Base-by-base conservation (phyloP, 352 stramenopile species). In the Globisporangium yorkense region DNA sequence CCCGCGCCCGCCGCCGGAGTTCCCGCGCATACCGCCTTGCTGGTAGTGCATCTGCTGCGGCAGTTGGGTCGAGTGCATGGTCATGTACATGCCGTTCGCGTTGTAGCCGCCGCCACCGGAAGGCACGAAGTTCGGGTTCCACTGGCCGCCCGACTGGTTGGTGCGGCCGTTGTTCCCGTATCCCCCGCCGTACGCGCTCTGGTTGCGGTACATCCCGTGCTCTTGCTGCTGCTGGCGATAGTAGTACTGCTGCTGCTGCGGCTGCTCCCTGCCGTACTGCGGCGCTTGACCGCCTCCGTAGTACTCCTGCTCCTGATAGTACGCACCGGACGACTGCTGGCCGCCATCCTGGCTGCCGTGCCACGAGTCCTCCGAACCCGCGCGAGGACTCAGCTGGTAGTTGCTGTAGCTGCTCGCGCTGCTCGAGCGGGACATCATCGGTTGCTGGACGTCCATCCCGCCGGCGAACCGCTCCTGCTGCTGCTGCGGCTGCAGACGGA, bases 1-100 rank as follows among this genome's bases (percentile, higher is more conserved):
- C 24, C 49, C 57, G 4, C 56, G 52, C 27, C 73, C 53, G 18
- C 66, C 53, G 16, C 66, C 68, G 44, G 29, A 12, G 24, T 43
- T 59, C 12, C 65, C 57, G 37, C 62, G 71, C 66, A 76, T 73
- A 10, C 71, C 68, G 56, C 74, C 70, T 1, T 57, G 65, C 51
- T 58, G 64, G 61, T 77, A 81, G 29, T 68, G 68, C 65, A 81
- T 71, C 59, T 75, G 69, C 44, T 65, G 59, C 43, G 71, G 66
- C 59, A 58, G 57, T 56, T 68, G 71, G 45, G 54, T 62, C 53
- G 72, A 59, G 40, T 54, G 59, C 40, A 50, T 43, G 54, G 73
- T 77, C 68, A 80, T 75, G 57, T 80, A 84, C 74, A 84, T 77
- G 61, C 62, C 68, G 51, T 71, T 75, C n/a, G 52, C 60, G 29